Evolutionary conservation across 805 yeast species (phyloP).

Genomic region (Ogataea salicorniae): DNA sequence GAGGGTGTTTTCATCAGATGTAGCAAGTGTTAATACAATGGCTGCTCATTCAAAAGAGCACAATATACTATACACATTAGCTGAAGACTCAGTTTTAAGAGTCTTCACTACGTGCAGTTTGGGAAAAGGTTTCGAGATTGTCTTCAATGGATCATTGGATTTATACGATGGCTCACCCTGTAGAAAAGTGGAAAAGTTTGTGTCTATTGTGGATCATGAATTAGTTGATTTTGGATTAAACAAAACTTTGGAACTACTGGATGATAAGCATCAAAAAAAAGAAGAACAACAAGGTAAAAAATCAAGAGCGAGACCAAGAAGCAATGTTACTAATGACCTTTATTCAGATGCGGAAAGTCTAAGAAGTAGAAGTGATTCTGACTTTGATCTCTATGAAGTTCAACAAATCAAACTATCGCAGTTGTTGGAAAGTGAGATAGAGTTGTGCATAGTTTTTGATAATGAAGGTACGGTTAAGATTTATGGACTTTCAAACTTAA

Average conservation of each 20-base stretch:
- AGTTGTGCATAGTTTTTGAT: constrained; percentile 41
- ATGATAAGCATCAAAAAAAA: constrained; percentile 5
- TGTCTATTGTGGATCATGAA: constrained; percentile 35
- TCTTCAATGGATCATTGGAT: constrained; percentile 49
- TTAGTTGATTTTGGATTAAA: constrained; percentile 28
- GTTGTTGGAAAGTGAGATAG: constrained; percentile 25
- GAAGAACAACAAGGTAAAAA: neutral
- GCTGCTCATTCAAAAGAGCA: constrained; percentile 28
- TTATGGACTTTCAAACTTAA: constrained; percentile 46
- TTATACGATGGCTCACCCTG: constrained; percentile 18
- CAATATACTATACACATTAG: constrained; percentile 59
- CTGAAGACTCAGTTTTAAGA: constrained; percentile 53
- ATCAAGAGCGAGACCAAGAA: neutral
- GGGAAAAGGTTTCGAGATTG: constrained; percentile 52
- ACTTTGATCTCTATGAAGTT: constrained; percentile 4
- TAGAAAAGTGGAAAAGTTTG: constrained; percentile 15
- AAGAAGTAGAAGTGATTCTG: constrained; percentile 16
- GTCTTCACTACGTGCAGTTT: constrained; percentile 66
- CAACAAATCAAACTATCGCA: constrained; percentile 20
- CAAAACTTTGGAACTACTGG: constrained; percentile 17
- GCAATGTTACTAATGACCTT: too few relatives aligned
- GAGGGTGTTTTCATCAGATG: constrained; percentile 4
- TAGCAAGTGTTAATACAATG: constrained; percentile 3
- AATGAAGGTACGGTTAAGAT: constrained; percentile 37
- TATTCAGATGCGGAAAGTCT: constrained; percentile 1